Conservation (phyloP, 2,329 filamentous ascomycete species). For the Diaporthe australafricana region DNA sequence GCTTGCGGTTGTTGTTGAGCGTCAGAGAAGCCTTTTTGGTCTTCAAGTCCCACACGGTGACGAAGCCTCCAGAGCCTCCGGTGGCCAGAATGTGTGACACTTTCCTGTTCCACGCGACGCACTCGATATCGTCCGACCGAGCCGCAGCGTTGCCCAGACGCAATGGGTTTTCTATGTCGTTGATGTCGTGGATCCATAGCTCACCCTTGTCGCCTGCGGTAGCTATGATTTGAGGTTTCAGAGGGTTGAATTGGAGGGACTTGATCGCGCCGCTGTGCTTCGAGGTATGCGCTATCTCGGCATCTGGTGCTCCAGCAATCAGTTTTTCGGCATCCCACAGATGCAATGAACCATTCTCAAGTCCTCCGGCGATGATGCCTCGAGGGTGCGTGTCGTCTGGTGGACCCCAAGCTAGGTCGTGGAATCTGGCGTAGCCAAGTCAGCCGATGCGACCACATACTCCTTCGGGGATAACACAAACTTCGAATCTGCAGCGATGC, state of each 20-base stretch:
- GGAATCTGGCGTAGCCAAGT: conserved; percentile 74
- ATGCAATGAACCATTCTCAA: conserved; percentile 94
- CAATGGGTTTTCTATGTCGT: conserved; percentile 89
- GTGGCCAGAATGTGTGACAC: conserved; percentile 96
- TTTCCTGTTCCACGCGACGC: conserved; percentile 98
- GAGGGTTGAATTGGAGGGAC: conserved; percentile 94
- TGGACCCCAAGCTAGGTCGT: conserved; percentile 95
- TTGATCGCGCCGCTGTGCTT: conserved; percentile 96
- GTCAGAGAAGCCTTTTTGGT: conserved; percentile 97
- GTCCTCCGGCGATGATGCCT: conserved; percentile 92
- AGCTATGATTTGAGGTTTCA: conserved; percentile 89
- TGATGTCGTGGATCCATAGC: conserved; percentile 94
- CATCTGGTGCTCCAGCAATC: conserved; percentile 69
- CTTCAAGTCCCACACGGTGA: conserved; percentile 98
- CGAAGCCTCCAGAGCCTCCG: conserved; percentile 91
- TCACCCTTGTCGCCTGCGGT: conserved; percentile 96
- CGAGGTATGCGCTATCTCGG: conserved; percentile 85
- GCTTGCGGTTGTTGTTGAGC: conserved; percentile 93
- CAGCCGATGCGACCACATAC: conserved; percentile 20
- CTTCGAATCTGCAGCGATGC: conserved; percentile 90
- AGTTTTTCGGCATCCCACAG: conserved; percentile 89
- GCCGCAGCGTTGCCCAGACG: conserved; percentile 88
- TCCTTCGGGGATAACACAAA: conserved; percentile 53
- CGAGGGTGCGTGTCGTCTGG: conserved; percentile 81
- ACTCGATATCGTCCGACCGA: conserved; percentile 94